Evolutionary conservation across 768 basidiomycete genomes (phyloP).

Genomic region (Suillus subluteus): DNA sequence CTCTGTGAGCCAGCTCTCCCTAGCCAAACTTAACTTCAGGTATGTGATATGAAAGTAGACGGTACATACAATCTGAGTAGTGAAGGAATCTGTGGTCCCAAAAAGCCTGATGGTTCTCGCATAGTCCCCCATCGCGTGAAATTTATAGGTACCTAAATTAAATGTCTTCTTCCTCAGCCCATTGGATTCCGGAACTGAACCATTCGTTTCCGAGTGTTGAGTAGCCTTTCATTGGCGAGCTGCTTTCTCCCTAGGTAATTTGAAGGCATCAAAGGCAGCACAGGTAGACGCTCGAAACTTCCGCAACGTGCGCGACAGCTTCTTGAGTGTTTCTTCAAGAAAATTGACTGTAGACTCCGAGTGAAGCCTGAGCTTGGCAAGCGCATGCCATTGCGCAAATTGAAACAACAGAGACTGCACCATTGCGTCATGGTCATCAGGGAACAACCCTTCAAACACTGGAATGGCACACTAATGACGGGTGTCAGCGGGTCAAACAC

Average conservation of each 20-base stretch:
- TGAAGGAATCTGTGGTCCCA: no score
- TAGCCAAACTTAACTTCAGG: no score
- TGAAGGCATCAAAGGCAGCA: conserved; percentile 25
- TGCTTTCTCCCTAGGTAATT: conserved; percentile 33
- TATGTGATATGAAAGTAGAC: no score
- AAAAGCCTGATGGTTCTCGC: no score
- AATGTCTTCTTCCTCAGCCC: no score
- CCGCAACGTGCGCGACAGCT: conserved; percentile 14
- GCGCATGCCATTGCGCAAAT: no score
- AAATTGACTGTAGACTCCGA: conserved; percentile 20
- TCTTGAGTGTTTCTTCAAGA: conserved; percentile 29
- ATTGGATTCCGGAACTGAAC: no score
- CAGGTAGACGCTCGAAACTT: conserved; percentile 28
- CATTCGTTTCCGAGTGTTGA: background rate
- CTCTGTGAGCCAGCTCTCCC: no score
- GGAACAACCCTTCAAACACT: conserved; percentile 41
- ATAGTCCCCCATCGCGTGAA: conserved; percentile 17
- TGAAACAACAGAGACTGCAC: conserved; percentile 30
- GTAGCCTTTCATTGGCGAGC: conserved; percentile 21
- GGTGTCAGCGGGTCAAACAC: no score
- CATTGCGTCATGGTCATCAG: conserved; percentile 23
- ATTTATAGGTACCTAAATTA: no score
- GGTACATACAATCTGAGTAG: no score
- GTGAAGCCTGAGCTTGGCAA: conserved; percentile 39
- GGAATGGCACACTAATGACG: conserved; percentile 36